Conservation (phyloP, 176 grass and related monocot genomes). For the Urochloa ruziziensis region DNA sequence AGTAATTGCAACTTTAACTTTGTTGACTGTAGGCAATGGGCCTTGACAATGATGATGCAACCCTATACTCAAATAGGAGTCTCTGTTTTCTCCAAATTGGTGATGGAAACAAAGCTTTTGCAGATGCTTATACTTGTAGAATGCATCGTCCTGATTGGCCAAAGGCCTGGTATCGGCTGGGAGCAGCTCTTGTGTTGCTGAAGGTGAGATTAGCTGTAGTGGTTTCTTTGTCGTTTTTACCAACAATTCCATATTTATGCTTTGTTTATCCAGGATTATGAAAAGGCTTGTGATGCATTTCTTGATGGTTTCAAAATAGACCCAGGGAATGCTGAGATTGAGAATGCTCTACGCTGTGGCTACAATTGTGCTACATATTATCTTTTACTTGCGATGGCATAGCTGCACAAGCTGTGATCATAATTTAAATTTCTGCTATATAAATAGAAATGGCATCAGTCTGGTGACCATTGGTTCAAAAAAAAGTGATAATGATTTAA, state of each 20-base stretch:
- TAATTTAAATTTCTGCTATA: too few relatives aligned
- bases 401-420: too few relatives aligned
- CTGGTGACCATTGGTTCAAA: too few relatives aligned
- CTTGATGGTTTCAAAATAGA: constrained; percentile 37
- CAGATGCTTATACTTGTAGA: constrained; percentile 15
- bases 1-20: background rate
- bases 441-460: too few relatives aligned
- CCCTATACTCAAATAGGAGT: constrained; percentile 13
- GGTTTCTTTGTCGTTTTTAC: background rate
- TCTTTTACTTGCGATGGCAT: background rate
- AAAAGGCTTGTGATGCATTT: constrained; percentile 16
- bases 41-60: constrained; percentile 19
- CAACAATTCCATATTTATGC: background rate
- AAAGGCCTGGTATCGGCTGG: constrained; percentile 14
- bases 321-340: background rate
- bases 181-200: constrained; percentile 31
- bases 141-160: constrained; percentile 17
- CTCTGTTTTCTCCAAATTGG: constrained; percentile 20
- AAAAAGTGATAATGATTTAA: too few relatives aligned
- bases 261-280: constrained; percentile 36
- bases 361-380: background rate
- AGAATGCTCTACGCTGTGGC: background rate
- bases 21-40: constrained; percentile 25
- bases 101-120: constrained; percentile 12
- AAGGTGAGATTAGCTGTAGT: constrained; percentile 12